Evolutionary conservation across 352 stramenopile species (phyloP).

Genomic region (Elongisporangium undulatum): DNA sequence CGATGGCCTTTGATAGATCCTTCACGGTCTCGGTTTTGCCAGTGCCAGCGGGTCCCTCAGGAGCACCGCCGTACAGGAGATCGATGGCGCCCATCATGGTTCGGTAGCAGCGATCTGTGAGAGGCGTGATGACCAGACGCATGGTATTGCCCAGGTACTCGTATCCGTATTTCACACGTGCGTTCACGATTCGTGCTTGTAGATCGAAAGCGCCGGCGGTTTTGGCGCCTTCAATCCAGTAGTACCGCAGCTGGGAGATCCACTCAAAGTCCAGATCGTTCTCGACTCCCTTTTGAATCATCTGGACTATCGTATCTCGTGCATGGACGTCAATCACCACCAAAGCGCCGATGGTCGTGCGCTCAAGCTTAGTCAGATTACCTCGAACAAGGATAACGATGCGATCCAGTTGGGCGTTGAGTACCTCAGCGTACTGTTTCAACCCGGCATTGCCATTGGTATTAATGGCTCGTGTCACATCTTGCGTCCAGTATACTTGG

Average conservation of each 20-base stretch:
- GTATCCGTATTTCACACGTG: constrained; percentile 84
- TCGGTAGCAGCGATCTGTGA: constrained; percentile 93
- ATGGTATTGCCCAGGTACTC: constrained; percentile 93
- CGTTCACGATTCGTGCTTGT: constrained; percentile 87
- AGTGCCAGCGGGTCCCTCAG: constrained; percentile 91
- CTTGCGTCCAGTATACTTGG: constrained; percentile 93
- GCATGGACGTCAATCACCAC: constrained; percentile 93
- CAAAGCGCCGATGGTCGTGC: constrained; percentile 90
- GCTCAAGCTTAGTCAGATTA: constrained; percentile 88
- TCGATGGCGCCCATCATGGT: constrained; percentile 94
- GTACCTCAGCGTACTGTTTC: constrained; percentile 64
- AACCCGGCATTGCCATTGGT: constrained; percentile 65
- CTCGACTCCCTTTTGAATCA: constrained; percentile 88
- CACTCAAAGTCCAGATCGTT: constrained; percentile 92
- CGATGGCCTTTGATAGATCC: constrained; percentile 93
- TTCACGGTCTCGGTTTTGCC: constrained; percentile 96
- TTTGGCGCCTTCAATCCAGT: constrained; percentile 82
- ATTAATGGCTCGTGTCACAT: constrained; percentile 87
- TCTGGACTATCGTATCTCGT: constrained; percentile 89
- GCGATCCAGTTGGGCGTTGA: constrained; percentile 87
- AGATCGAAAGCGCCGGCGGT: constrained; percentile 50
- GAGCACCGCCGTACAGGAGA: constrained; percentile 91
- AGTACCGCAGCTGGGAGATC: constrained; percentile 93
- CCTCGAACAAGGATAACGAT: constrained; percentile 92
- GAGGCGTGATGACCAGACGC: constrained; percentile 92